These are phyloP conservation scores for Torulaspora maleeae DNA, from an alignment of 805 yeast species.

Conservation along the genomic window DNA sequence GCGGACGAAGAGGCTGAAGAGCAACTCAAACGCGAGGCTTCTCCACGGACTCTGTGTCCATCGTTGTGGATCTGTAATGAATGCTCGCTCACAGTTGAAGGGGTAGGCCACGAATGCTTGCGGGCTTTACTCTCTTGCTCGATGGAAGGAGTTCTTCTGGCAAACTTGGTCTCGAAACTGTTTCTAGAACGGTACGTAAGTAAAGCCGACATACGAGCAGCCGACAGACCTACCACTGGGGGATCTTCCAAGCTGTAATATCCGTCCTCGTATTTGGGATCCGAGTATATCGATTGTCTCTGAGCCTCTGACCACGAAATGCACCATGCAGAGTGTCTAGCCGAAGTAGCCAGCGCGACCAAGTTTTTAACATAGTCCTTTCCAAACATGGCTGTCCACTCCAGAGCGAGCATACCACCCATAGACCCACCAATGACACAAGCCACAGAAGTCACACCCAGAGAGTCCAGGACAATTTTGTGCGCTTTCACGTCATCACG, in stretches of 20 bases:
- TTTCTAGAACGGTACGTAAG: slow-evolving; percentile 89
- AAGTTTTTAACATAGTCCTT: slow-evolving; percentile 65
- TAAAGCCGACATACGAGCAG: slow-evolving; percentile 96
- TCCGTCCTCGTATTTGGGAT: slow-evolving; percentile 90
- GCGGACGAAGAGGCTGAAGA: slow-evolving; percentile 24
- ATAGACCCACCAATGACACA: slow-evolving; percentile 93
- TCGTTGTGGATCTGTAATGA: slow-evolving; percentile 86
- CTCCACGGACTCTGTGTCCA: slow-evolving; percentile 46
- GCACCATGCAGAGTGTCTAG: slow-evolving; percentile 97
- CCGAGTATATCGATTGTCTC: slow-evolving; percentile 91
- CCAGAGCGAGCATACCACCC: slow-evolving; percentile 97
- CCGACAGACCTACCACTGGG: slow-evolving; percentile 82
- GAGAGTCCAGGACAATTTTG: slow-evolving; percentile 64
- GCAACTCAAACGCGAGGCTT: slow-evolving; percentile 11
- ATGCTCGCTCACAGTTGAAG: slow-evolving; percentile 56
- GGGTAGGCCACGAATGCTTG: slow-evolving; percentile 18
- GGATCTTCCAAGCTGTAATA: slow-evolving; percentile 74
- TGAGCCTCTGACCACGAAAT: slow-evolving; percentile 99
- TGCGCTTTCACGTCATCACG: slow-evolving; percentile 88
- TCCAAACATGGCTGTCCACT: slow-evolving; percentile 62
- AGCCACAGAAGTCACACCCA: slow-evolving; percentile 77
- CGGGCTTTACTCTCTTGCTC: slow-evolving; percentile 33
- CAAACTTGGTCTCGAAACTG: slow-evolving; percentile 85
- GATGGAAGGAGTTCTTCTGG: slow-evolving; percentile 65
- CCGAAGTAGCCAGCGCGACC: slow-evolving; percentile 88